A percentile compares a stretch with the other conserved stretches of the same genome.
Conservation (phyloP, 140 eudicot genomes). For the Cichorium intybus region DNA sequence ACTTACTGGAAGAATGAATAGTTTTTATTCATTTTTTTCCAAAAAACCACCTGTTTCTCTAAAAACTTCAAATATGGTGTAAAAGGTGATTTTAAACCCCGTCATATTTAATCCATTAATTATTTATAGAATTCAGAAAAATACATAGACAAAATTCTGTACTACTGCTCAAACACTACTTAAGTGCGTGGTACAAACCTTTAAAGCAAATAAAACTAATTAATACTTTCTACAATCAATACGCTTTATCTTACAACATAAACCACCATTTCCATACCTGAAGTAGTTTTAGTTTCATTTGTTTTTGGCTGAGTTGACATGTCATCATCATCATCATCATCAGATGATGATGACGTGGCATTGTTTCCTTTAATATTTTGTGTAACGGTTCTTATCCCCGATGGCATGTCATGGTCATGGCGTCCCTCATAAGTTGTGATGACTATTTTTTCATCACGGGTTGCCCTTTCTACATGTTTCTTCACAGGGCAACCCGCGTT, state of each 20-base stretch:
- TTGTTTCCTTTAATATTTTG: background rate
- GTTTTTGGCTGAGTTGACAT: background rate
- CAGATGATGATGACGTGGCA: too few relatives aligned
- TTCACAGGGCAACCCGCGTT: slow-evolving; percentile 74
- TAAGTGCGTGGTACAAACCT: background rate
- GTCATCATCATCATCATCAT: background rate
- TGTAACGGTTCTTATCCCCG: slow-evolving; percentile 11
- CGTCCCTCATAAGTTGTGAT: slow-evolving; percentile 84
- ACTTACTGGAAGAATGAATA: too few relatives aligned
- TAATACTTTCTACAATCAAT: too few relatives aligned
- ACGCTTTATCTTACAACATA: background rate
- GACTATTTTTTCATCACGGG: slow-evolving; percentile 74
- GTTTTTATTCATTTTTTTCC: too few relatives aligned
- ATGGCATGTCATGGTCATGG: slow-evolving; percentile 66
- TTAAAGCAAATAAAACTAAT: too few relatives aligned
- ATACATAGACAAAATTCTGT: too few relatives aligned
- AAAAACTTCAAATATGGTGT: too few relatives aligned
- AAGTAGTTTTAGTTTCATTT: background rate
- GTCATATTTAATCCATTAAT: background rate
- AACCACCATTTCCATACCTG: background rate
- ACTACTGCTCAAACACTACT: too few relatives aligned
- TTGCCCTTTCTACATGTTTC: slow-evolving; percentile 89
- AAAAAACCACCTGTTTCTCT: too few relatives aligned
- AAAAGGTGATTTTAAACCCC: too few relatives aligned
- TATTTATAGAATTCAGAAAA: too few relatives aligned